Conservation (phyloP, 2,329 filamentous ascomycete species). For the Fusarium succisae region DNA sequence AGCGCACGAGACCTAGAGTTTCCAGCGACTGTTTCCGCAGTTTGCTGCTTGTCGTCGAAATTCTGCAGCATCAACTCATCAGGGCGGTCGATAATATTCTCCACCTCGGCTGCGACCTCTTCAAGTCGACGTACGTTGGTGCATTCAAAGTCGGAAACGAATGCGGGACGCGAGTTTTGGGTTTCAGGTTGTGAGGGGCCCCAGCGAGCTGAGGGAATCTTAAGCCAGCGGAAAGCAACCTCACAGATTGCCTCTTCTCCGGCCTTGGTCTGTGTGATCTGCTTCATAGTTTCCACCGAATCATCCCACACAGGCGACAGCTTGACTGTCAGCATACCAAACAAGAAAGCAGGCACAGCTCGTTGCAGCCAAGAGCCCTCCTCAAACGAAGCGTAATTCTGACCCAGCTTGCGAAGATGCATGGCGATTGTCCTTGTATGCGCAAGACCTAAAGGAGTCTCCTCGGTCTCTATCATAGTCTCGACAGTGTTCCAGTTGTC, state of each 20-base stretch:
- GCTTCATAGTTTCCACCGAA: constrained; percentile 76
- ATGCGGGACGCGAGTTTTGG: constrained; percentile 48
- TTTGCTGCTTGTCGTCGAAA: constrained; percentile 72
- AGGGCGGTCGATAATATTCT: constrained; percentile 62
- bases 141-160: constrained; percentile 83
- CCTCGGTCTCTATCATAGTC: constrained; percentile 80
- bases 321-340: constrained; percentile 87
- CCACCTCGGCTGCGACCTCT: constrained; percentile 59
- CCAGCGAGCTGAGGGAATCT: constrained; percentile 65
- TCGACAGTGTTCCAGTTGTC: constrained; percentile 44
- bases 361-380: constrained; percentile 72
- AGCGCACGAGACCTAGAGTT: constrained; percentile 81
- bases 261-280: constrained; percentile 73
- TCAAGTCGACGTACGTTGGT: constrained; percentile 74
- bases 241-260: constrained; percentile 79
- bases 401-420: constrained; percentile 81
- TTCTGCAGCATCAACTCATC: constrained; percentile 66
- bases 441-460: constrained; percentile 79
- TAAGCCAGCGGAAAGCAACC: constrained; percentile 82
- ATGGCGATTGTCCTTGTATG: constrained; percentile 83
- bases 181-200: constrained; percentile 53
- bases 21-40: constrained; percentile 58
- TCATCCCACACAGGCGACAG: constrained; percentile 90
- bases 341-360: constrained; percentile 83
- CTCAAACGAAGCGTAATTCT: constrained; percentile 67